Evolutionary conservation across 2,329 filamentous ascomycete genomes (phyloP), one percentile per base, ranked within the genome.

Genomic region (Diaporthe australafricana): DNA sequence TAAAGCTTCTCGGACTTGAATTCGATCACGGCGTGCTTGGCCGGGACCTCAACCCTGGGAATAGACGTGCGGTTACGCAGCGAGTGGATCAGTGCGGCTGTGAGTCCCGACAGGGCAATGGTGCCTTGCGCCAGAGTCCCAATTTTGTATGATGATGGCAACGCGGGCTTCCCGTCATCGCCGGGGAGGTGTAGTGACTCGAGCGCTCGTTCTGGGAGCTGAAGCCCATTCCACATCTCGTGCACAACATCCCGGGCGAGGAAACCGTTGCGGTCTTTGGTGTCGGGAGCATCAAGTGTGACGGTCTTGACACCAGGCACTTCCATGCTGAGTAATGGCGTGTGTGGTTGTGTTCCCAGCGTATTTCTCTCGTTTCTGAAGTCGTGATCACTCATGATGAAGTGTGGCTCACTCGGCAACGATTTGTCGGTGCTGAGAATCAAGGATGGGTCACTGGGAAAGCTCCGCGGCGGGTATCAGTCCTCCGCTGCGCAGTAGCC

Each of bases 351-450:
- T n/a, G 56, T 60, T 60, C 56, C 56, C 11, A 42, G n/a, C 9
- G 56, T 60, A 8, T 60, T 38, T 30, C 56, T 42, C 56, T 60
- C 56, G 56, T 35, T 60, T n/a, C 56, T 35, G 32, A 35, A 35
- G 5, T 35, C 9, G 32, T 35, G 5, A 35, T 35, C 32, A 35
- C 32, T 9, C 32, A 35, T 35, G 32, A 35, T 35, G 32, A n/a
- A n/a, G n/a, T n/a, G n/a, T n/a, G n/a, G n/a, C n/a, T n/a, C n/a
- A n/a, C n/a, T n/a, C n/a, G n/a, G n/a, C n/a, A n/a, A n/a, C n/a
- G n/a, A n/a, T n/a, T n/a, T n/a, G n/a, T n/a, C n/a, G n/a, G n/a
- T n/a, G n/a, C n/a, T n/a, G n/a, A n/a, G n/a, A n/a, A n/a, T n/a
- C n/a, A n/a, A n/a, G n/a, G n/a, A n/a, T n/a, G n/a, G n/a, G 32